phyloP scores from a whole-genome alignment of 1,284 basidiomycete genomes.

The Papiliotrema laurentii region DNA sequence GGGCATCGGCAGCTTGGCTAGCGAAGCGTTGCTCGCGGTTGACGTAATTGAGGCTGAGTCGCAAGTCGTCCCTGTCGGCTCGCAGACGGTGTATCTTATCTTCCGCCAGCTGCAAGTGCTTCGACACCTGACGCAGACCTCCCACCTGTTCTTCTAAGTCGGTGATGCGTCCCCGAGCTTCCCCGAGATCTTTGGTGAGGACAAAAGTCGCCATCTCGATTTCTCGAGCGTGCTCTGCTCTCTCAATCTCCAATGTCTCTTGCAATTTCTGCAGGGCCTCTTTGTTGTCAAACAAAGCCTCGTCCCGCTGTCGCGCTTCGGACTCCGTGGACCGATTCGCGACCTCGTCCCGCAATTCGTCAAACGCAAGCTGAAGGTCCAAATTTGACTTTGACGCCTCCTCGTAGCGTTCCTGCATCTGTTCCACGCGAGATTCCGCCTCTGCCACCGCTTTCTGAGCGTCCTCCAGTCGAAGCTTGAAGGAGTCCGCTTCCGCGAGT shows the following conservation, averaged over 20 bases:
- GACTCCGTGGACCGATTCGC: conserved; percentile 27
- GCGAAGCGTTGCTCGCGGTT: conserved; percentile 66
- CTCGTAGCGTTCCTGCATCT: conserved; percentile 16
- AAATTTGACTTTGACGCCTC: conserved; percentile 10
- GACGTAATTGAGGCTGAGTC: conserved; percentile 63
- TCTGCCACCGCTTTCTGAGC: conserved; percentile 10
- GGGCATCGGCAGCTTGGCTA: conserved; percentile 58
- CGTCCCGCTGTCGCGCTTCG: conserved; percentile 19
- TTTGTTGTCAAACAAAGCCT: conserved; percentile 18
- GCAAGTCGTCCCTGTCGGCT: conserved; percentile 63
- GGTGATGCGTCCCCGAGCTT: conserved; percentile 9
- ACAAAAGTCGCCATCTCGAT: conserved; percentile 10
- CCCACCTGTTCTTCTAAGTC: conserved; percentile 10
- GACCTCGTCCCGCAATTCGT: conserved; percentile 15
- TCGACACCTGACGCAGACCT: neutral
- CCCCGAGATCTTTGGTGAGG: conserved; percentile 10
- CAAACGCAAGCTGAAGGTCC: conserved; percentile 16
- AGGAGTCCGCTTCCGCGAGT: neutral
- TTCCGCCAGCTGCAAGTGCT: conserved; percentile 51
- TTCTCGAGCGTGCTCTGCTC: conserved; percentile 10
- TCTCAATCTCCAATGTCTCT: conserved; percentile 3
- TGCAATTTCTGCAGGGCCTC: conserved; percentile 13
- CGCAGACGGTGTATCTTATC: conserved; percentile 63
- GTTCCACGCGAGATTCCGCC: conserved; percentile 10
- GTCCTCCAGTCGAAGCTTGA: conserved; percentile 19